Base-by-base conservation (phyloP, 495 filamentous ascomycete genomes). In the Xylaria flabelliformis region DNA sequence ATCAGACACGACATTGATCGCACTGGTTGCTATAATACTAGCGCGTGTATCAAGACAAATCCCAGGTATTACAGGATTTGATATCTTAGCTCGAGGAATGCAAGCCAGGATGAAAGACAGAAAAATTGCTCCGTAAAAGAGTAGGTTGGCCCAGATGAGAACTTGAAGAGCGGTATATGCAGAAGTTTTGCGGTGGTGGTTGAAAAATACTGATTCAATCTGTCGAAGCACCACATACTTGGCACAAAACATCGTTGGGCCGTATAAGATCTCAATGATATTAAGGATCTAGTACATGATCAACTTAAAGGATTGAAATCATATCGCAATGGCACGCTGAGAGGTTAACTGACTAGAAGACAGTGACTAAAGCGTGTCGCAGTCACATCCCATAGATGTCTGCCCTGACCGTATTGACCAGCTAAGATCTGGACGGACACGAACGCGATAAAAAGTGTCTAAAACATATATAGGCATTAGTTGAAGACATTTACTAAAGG, bases 1-100 rank as follows among this genome's bases (percentile, higher is more conserved):
- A 50, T 84, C 81, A n/a, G 82, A 83, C 24, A 80, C 69, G 19
- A 84, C 75, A 71, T 82, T 80, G 70, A 83, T 73, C 53, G 74
- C 70, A n/a, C 78, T 75, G 2, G 79, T 79, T 8, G 77, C 74
- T 73, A 88, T 86, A 67, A 78, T 80, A 13, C 79, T 72, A 12
- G 76, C 63, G 42, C 80, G 75, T 17, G 76, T 75, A 73, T 80
- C 83, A 69, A 91, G 81, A 74, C 90, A 92, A 12, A 70, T 63
- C 4, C 69, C 79, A 76, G 46, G 79, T 75, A 73, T 51, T 5
- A 50, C 67, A 13, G 75, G 74, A 21, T 73, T 64, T 9, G 69
- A 67, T 21, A 73, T 73, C 17, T 75, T 74, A n/a, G 71, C 64
- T 58, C 73, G 66, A 0, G 73, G 72, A 19, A 75, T 51, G 24